These are phyloP conservation scores for Angomonas deanei DNA, from an alignment of 208 protist species.

Conservation along the genomic window DNA sequence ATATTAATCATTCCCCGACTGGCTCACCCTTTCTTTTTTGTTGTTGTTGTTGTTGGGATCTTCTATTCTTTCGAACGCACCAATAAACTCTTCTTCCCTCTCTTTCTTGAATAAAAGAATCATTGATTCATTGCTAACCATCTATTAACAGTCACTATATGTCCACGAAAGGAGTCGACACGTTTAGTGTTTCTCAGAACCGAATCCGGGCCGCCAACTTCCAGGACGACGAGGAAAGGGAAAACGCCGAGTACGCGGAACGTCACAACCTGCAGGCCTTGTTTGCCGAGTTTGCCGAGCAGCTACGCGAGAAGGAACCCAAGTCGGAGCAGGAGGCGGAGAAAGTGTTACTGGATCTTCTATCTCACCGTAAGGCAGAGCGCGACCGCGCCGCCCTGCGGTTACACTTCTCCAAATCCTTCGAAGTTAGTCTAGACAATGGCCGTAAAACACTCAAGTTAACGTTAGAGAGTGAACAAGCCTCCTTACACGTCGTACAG, in stretches of 20 bases:
- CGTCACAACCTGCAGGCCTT: slow-evolving; percentile 72
- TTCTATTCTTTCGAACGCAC: too few species aligned
- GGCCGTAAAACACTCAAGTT: slow-evolving; percentile 65
- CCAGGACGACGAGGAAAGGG: slow-evolving; percentile 61
- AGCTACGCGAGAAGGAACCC: slow-evolving; percentile 68
- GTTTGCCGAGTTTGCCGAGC: slow-evolving; percentile 67
- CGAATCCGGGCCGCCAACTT: slow-evolving; percentile 53
- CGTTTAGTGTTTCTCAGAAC: slow-evolving; percentile 56
- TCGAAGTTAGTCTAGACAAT: slow-evolving; percentile 80
- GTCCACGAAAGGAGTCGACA: slow-evolving; percentile 42
- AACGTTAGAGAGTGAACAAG: slow-evolving; percentile 36
- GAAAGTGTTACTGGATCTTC: slow-evolving; percentile 63
- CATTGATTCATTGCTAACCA: too few species aligned
- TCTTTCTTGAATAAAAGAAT: too few species aligned
- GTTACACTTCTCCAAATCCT: slow-evolving; percentile 57
- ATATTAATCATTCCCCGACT: background rate
- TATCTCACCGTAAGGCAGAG: slow-evolving; percentile 71
- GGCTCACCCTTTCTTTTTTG: slow-evolving; percentile 2
- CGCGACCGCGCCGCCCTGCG: slow-evolving; percentile 70
- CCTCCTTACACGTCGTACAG: slow-evolving; percentile 59
- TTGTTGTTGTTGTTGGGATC: slow-evolving; percentile 1
- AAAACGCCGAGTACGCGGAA: slow-evolving; percentile 71
- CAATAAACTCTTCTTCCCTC: too few species aligned
- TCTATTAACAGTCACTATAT: slow-evolving; percentile 11
- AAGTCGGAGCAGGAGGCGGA: slow-evolving; percentile 75